Percentiles rank a stretch among this genome's conserved stretches.
Conservation (phyloP, 2,329 filamentous ascomycete genomes). For the Xylariaceae sp. region DNA sequence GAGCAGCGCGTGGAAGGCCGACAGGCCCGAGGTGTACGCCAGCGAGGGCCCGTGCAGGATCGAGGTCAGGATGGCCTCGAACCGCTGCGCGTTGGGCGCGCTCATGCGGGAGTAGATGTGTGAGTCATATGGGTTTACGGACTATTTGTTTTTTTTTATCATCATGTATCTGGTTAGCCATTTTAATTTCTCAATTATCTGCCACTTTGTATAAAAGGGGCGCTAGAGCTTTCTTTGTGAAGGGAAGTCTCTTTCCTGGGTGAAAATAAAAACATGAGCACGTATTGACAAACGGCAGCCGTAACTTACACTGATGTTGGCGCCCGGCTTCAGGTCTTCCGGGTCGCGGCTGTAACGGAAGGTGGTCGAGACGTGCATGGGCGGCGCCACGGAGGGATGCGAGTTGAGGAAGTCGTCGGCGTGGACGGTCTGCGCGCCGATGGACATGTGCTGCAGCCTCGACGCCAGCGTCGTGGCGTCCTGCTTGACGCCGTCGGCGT, state of each 20-base stretch:
- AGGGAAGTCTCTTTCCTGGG: no score
- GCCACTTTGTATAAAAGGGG: no score
- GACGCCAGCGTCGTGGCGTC: slow-evolving; percentile 29
- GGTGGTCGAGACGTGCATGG: slow-evolving; percentile 86
- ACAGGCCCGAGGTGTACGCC: slow-evolving; percentile 78
- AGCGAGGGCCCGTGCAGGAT: slow-evolving; percentile 65
- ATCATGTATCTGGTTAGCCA: slow-evolving; percentile 6
- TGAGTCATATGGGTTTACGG: slow-evolving; percentile 48
- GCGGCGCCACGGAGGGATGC: slow-evolving; percentile 76
- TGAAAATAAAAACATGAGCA: no score
- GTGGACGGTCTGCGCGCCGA: slow-evolving; percentile 72
- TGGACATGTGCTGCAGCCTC: slow-evolving; percentile 38
- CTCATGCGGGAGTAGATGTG: slow-evolving; percentile 81
- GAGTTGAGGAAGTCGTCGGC: slow-evolving; percentile 73
- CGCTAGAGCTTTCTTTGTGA: no score
- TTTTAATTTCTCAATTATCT: no score
- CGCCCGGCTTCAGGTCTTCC: slow-evolving; percentile 49
- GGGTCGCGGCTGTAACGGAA: slow-evolving; percentile 76
- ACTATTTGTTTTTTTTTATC: slow-evolving; percentile 30
- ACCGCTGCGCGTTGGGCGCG: slow-evolving; percentile 73
- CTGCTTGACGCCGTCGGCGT: slow-evolving; percentile 1
- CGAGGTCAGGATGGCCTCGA: slow-evolving; percentile 74
- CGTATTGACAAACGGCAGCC: no score
- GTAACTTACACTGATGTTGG: slow-evolving; percentile 55
- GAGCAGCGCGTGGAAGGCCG: slow-evolving; percentile 82